Base-by-base conservation (phyloP, 768 basidiomycete genomes). In the Pulveroboletus ravenelii region DNA sequence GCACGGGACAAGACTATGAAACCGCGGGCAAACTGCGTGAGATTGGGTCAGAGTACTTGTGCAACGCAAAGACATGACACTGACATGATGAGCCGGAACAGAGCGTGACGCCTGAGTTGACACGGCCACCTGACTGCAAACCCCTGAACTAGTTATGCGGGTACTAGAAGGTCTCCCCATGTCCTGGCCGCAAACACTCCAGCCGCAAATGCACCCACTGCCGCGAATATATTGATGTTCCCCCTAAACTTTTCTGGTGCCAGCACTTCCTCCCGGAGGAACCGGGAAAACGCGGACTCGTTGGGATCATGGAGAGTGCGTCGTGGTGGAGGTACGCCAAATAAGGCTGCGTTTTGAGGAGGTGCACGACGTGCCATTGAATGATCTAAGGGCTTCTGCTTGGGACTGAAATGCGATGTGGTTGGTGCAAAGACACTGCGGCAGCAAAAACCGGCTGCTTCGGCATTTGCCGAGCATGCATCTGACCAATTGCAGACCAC, bases 101-200 rank as follows among this genome's bases (percentile, higher is more conserved):
- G 25, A 37, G 30, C 18, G 27, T 20, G 5, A 6, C 25, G 35
- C n/a, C 37, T 14, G 3, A 37, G 40, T 13, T 6, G 36, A 32
- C 20, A 36, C 13, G 7, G 18, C 31, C 40, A 40, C 41, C 31
- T 17, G 20, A 52, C 48, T 31, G 20, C 50, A 37, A 34, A 10
- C 23, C 10, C 17, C 29, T 30, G 15, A 27, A 27, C 50, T 35
- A 35, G 34, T 43, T 47, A 87, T 25, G 78, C 80, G 39, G 86
- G 86, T 7, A 91, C 78, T 72, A 91, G 78, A 38, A 87, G 64
- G 37, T 85, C 87, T 10, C 90, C 90, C 78, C 86, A 95, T 37
- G 80, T 79, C 65, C 88, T 81, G 14, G 84, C 81, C 13, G 74
- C 81, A 39, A 82, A 66, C 50, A 92, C 82, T 3, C 87, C 87